Evolutionary conservation across 2,329 filamentous ascomycete genomes (phyloP).

Genomic region (Aspergillus sp.): DNA sequence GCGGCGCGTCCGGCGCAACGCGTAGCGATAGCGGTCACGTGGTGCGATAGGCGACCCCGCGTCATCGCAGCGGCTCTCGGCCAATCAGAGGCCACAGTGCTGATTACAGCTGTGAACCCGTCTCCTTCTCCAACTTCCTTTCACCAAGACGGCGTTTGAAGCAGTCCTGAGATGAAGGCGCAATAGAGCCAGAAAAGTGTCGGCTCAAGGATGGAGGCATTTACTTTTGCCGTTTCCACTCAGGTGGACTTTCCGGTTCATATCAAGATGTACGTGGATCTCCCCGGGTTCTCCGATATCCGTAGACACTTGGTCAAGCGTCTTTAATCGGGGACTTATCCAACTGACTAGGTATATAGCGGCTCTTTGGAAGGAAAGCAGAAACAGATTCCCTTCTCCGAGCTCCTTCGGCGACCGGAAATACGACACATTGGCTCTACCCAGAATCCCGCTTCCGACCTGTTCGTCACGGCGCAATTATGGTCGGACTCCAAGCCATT

Average conservation of each 20-base stretch:
- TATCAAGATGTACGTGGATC: conserved; percentile 55
- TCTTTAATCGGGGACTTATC: background rate
- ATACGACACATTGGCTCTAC: conserved; percentile 86
- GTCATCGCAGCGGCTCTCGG: conserved; percentile 4
- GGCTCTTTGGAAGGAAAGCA: conserved; percentile 75
- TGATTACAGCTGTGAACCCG: conserved; percentile 4
- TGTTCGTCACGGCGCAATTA: conserved; percentile 88
- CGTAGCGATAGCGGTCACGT: conserved; percentile 7
- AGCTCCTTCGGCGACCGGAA: conserved; percentile 71
- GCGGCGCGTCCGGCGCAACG: conserved; percentile 2
- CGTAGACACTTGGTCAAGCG: background rate
- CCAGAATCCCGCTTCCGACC: conserved; percentile 74
- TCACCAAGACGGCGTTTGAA: background rate
- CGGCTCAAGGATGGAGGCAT: conserved; percentile 70
- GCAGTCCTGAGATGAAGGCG: background rate
- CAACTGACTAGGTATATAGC: conserved; percentile 38
- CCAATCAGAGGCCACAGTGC: conserved; percentile 8
- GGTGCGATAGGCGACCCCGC: conserved; percentile 4
- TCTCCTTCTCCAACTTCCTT: background rate
- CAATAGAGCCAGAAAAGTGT: background rate
- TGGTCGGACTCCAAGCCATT: conserved; percentile 95
- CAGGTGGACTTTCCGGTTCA: conserved; percentile 69
- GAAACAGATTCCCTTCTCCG: conserved; percentile 69
- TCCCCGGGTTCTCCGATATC: background rate
- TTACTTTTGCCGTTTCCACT: conserved; percentile 89